A percentile compares a stretch with the other conserved stretches of the same genome.
Conservation (phyloP, 805 yeast genomes). For the Cyberlindnera mycetangii region DNA sequence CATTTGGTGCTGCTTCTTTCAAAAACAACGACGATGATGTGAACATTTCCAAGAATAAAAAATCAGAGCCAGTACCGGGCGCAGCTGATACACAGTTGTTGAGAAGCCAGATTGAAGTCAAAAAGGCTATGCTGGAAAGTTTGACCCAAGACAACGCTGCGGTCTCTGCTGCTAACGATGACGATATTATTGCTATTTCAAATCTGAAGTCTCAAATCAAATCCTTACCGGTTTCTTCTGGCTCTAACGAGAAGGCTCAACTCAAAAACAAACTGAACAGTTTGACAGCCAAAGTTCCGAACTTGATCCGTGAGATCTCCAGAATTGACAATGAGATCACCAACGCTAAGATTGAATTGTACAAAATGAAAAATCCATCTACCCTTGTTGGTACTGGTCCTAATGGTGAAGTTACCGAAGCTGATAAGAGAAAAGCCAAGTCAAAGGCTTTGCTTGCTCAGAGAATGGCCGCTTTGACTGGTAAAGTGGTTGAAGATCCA, state of each 20-base stretch:
- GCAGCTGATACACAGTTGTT: constrained; percentile 42
- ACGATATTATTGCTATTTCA: constrained; percentile 56
- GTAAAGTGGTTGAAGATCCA: constrained; percentile 50
- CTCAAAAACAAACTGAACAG: constrained; percentile 54
- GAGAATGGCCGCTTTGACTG: constrained; percentile 91
- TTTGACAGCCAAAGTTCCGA: constrained; percentile 73
- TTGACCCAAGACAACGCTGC: constrained; percentile 33
- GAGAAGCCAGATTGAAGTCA: constrained; percentile 66
- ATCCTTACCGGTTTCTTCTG: constrained; percentile 38
- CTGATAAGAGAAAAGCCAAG: constrained; percentile 76
- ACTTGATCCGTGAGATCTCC: constrained; percentile 59
- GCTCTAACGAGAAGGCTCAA: constrained; percentile 35
- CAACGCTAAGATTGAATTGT: constrained; percentile 59
- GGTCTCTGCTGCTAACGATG: constrained; percentile 31
- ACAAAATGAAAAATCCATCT: constrained; percentile 65
- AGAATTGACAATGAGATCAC: constrained; percentile 68
- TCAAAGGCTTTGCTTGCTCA: constrained; percentile 76
- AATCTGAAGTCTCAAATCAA: constrained; percentile 58
- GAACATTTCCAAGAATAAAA: constrained; percentile 63
- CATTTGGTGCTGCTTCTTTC: constrained; percentile 44
- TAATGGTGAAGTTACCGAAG: constrained; percentile 80
- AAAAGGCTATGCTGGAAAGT: constrained; percentile 66
- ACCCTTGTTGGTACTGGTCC: constrained; percentile 81
- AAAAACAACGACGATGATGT: constrained; percentile 70
- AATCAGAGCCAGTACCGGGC: constrained; percentile 23